These are phyloP conservation scores for Boletales sp. DNA, from an alignment of 768 basidiomycete species.

Conservation along the genomic window DNA sequence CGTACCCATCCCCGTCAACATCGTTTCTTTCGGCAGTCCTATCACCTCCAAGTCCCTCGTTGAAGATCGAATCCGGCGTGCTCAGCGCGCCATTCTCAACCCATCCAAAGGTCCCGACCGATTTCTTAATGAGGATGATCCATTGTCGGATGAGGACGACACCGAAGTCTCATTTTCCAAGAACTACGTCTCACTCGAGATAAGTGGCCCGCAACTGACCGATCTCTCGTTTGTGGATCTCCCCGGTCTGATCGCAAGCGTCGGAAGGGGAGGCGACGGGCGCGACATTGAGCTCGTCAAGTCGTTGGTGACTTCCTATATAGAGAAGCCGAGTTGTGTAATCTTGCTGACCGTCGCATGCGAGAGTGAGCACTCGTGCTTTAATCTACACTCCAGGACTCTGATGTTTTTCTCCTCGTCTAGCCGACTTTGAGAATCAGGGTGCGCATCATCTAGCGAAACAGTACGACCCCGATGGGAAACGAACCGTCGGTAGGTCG, in stretches of 20 bases:
- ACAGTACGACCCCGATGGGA: slow-evolving; percentile 55
- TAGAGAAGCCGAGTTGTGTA: slow-evolving; percentile 63
- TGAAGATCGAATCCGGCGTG: slow-evolving; percentile 63
- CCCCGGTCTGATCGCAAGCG: slow-evolving; percentile 61
- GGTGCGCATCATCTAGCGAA: slow-evolving; percentile 67
- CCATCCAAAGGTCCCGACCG: slow-evolving; percentile 32
- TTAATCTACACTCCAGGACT: slow-evolving; percentile 18
- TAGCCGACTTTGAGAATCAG: slow-evolving; percentile 83
- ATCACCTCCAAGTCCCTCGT: slow-evolving; percentile 53
- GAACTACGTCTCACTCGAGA: slow-evolving; percentile 55
- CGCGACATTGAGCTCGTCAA: slow-evolving; percentile 62
- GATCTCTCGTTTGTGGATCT: slow-evolving; percentile 66
- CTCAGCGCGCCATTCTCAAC: slow-evolving; percentile 64
- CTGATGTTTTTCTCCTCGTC: slow-evolving; percentile 24
- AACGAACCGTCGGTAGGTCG: slow-evolving; percentile 62
- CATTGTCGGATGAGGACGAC: slow-evolving; percentile 6
- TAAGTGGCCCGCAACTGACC: slow-evolving; percentile 55
- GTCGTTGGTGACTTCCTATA: slow-evolving; percentile 54
- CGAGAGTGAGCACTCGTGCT: slow-evolving; percentile 19
- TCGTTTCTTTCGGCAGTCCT: slow-evolving; percentile 41
- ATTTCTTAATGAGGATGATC: slow-evolving; percentile 14
- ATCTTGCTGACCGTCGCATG: slow-evolving; percentile 62
- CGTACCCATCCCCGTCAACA: slow-evolving; percentile 35
- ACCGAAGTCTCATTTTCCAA: slow-evolving; percentile 42
- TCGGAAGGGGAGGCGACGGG: slow-evolving; percentile 44